Base-by-base conservation (phyloP, 2,329 filamentous ascomycete genomes). In the Amylocarpus encephaloides region DNA sequence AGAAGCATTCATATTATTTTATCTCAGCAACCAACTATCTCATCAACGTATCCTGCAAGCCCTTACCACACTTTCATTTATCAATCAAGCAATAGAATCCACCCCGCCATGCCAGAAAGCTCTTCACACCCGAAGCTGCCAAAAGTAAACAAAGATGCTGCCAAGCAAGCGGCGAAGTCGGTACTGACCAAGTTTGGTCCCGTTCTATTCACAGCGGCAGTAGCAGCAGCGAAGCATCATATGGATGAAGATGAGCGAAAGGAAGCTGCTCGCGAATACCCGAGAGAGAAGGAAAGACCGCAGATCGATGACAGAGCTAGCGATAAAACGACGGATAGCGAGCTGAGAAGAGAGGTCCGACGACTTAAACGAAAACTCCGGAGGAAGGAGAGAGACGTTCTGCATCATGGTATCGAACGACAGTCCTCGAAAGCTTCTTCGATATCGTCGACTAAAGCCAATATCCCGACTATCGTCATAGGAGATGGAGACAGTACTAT, bases 301-400 rank as follows among this genome's bases (percentile, higher is more conserved):
- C 32, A 22, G 30, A 47, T 29, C 35, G 41, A 40, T 30, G 38
- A 36, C n/a, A 47, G n/a, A 51, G 34, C 51, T 36, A 35, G 22
- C 45, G 19, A 30, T 30, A 26, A 32, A 22, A 49, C 39, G n/a
- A 35, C 44, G 4, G 44, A 47, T 12, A 40, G 44, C 10, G 42
- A 44, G 19, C 36, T 48, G 15, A 34, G 40, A 15, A 40, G 40
- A 32, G 40, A 82, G 62, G 63, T 80, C 40, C 65, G 70, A 0
- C 74, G 80, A 7, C 63, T 82, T 11, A 82, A 80, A 71, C 57
- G 32, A 49, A 42, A 38, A 59, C 59, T 47, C 13, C 48, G 15
- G 49, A 55, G 34, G 49, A 49, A 40, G 45, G 44, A 42, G 39
- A 48, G 44, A 7, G 58, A 59, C 36, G 58, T 61, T 34, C 54